Conservation (phyloP, 495 filamentous ascomycete genomes). For the Penicilliopsis zonata region DNA sequence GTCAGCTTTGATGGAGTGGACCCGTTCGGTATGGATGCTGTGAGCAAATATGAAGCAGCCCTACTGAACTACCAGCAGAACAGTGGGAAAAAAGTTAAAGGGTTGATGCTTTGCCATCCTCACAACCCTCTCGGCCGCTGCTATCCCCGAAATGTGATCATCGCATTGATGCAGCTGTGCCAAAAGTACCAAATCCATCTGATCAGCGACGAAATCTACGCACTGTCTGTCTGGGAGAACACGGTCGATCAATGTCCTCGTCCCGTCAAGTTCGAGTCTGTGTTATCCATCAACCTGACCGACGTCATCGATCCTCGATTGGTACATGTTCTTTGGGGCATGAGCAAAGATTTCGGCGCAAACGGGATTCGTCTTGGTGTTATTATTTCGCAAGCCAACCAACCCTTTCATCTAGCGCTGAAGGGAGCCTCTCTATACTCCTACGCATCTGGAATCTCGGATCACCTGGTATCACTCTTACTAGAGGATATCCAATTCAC, state of each 20-base stretch:
- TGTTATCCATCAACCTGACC: slow-evolving; percentile 32
- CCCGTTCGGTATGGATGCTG: slow-evolving; percentile 29
- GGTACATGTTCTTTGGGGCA: slow-evolving; percentile 50
- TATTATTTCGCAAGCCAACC: slow-evolving; percentile 36
- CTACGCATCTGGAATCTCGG: too few species aligned
- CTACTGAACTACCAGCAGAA: slow-evolving; percentile 13
- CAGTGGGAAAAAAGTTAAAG: slow-evolving; percentile 26
- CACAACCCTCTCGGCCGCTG: slow-evolving; percentile 50
- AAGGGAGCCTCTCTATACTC: too few species aligned
- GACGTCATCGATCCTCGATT: slow-evolving; percentile 36
- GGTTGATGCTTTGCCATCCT: slow-evolving; percentile 45
- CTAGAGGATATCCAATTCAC: too few species aligned
- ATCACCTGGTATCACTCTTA: too few species aligned
- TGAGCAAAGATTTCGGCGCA: slow-evolving; percentile 49
- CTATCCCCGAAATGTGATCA: slow-evolving; percentile 36
- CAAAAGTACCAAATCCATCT: slow-evolving; percentile 43
- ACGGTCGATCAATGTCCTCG: slow-evolving; percentile 11
- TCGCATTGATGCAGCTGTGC: slow-evolving; percentile 39
- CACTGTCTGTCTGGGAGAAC: slow-evolving; percentile 37
- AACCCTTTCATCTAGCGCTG: too few species aligned
- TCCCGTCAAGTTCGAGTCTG: slow-evolving; percentile 36
- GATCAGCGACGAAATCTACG: slow-evolving; percentile 55
- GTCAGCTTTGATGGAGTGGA: slow-evolving; percentile 33
- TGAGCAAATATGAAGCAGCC: slow-evolving; percentile 28
- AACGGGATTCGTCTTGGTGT: slow-evolving; percentile 44